phyloP scores from a whole-genome alignment of 305 asterid genomes.

The Ilex paraguariensis region DNA sequence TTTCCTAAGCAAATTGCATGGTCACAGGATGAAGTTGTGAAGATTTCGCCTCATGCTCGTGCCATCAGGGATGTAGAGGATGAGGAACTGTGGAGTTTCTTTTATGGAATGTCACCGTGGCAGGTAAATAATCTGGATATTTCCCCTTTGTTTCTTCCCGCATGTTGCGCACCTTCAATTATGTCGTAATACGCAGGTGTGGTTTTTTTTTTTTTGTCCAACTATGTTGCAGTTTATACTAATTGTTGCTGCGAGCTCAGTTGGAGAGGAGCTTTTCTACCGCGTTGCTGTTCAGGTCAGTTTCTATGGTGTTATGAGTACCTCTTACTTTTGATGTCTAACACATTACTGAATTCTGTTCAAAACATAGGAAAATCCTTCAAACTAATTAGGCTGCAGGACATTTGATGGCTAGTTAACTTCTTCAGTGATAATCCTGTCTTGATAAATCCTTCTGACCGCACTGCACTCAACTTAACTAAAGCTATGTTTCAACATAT shows the following conservation, averaged over 20 bases:
- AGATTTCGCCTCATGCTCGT: conserved; percentile 94
- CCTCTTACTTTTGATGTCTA: too few relatives aligned
- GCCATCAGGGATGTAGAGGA: conserved; percentile 97
- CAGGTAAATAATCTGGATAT: conserved; percentile 44
- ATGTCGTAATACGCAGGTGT: background rate
- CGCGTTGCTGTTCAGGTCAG: conserved; percentile 94
- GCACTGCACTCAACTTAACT: too few relatives aligned
- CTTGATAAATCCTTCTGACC: too few relatives aligned
- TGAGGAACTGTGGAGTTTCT: conserved; percentile 83
- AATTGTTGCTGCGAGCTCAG: conserved; percentile 94
- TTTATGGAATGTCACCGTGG: conserved; percentile 96
- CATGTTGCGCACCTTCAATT: background rate
- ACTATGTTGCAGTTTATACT: conserved; percentile 62
- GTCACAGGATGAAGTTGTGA: conserved; percentile 89
- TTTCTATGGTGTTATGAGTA: background rate
- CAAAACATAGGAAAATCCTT: too few relatives aligned
- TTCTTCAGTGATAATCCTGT: too few relatives aligned
- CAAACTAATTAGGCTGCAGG: too few relatives aligned
- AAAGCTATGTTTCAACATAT: too few relatives aligned
- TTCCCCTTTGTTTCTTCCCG: background rate
- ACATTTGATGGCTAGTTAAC: too few relatives aligned
- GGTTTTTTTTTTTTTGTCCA: background rate
- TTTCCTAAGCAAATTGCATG: background rate
- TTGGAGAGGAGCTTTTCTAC: conserved; percentile 96
- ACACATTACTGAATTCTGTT: too few relatives aligned